A percentile compares a stretch with the other conserved stretches of the same genome.
phyloP scores from a whole-genome alignment of 495 filamentous ascomycete species.

The Talaromyces thailandensis region DNA sequence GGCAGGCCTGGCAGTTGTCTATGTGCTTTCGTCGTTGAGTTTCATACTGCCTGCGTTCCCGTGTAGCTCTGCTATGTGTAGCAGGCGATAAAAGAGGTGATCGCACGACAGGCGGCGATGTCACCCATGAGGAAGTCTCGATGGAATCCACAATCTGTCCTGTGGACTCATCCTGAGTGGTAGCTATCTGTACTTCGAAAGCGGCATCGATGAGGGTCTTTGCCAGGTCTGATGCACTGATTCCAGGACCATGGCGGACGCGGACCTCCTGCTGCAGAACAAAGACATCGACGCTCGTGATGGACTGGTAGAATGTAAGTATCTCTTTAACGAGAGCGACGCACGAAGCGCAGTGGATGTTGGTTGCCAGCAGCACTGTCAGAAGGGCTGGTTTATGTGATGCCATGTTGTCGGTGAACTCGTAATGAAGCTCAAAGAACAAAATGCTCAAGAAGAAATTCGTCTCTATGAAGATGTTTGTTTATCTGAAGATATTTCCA shows the following conservation, averaged over 20 bases:
- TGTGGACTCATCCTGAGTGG: slow-evolving; percentile 23
- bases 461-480: background rate
- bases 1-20: slow-evolving; percentile 42
- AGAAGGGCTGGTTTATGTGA: background rate
- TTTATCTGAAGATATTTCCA: background rate
- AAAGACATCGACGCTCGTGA: slow-evolving; percentile 32
- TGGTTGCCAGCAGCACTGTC: slow-evolving; percentile 40
- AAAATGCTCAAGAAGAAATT: background rate
- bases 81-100: background rate
- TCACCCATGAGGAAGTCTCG: background rate
- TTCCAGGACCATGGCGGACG: slow-evolving; percentile 22
- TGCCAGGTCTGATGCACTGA: slow-evolving; percentile 25
- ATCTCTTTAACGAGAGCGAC: slow-evolving; percentile 37
- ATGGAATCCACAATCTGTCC: slow-evolving; percentile 1
- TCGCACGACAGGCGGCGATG: background rate
- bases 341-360: slow-evolving; percentile 47
- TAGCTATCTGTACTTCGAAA: slow-evolving; percentile 41
- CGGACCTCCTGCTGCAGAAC: slow-evolving; percentile 37
- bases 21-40: slow-evolving; percentile 16
- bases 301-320: slow-evolving; percentile 23
- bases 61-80: background rate
- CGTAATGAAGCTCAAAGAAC: background rate
- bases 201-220: slow-evolving; percentile 35
- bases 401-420: slow-evolving; percentile 3
- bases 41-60: background rate